Base-by-base conservation (phyloP, 805 yeast species). In the Isabelozyma gotoi region DNA sequence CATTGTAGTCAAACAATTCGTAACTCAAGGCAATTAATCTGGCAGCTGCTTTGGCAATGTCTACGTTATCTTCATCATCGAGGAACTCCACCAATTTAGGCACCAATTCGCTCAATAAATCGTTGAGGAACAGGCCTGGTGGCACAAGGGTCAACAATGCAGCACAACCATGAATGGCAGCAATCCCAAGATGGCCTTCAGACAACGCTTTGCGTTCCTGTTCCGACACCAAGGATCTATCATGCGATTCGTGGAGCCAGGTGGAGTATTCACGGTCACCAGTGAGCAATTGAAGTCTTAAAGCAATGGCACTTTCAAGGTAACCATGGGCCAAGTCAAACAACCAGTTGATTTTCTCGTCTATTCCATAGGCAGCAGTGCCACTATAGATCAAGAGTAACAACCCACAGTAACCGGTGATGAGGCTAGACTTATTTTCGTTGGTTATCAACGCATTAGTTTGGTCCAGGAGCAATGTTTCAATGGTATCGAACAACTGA, bases 11-110 rank as follows among this genome's bases (percentile, higher is more conserved):
- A 52, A 67, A 77, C 11, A 74, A 49, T 54, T 84, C 88, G 53
- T 77, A 80, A 49, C 76, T 67, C 32, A 83, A 62, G 1, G 81
- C 88, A 38, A 80, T 62, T 11, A 80, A 65, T 48, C 81, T 71
- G 3, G 80, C 82, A 0, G 80, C 77, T 0, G 86, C 79, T 40
- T 76, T 74, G 18, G 77, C 65, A 7, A 82, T 63, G n/a, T 74
- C 80, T 16, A 70, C 57, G 41, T 53, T 60, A 32, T 66, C 64
- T 27, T 63, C 74, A 36, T 67, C 62, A 42, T 74, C 75, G 15
- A 78, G 55, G 32, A 76, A 63, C 2, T 65, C 73, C 5, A 76
- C 60, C 19, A 76, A 47, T 37, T 73, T 67, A 2, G 73, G 60
- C 32, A 71, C 48, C 18, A 66, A 59, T 31, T 74, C 78, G 19